Evolutionary conservation across 345 rosid genomes (phyloP).

Genomic region (Salix dunnii): DNA sequence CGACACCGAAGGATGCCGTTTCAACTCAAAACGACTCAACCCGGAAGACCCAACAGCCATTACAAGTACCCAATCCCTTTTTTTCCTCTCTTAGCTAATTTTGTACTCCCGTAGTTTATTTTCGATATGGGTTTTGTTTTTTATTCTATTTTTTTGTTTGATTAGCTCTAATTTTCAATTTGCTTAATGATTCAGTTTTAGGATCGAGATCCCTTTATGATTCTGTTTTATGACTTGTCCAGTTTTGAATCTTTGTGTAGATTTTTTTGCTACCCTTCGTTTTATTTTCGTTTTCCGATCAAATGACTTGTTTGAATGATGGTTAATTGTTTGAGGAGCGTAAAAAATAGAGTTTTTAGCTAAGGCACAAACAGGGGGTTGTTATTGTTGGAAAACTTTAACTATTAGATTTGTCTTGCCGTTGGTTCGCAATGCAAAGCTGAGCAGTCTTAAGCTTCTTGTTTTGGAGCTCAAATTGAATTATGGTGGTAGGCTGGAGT

Average conservation of each 20-base stretch:
- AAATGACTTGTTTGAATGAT: not conserved
- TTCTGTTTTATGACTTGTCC: not conserved
- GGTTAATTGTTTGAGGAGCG: not conserved
- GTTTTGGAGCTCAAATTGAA: not conserved
- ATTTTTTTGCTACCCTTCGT: not conserved
- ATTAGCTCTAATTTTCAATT: not conserved
- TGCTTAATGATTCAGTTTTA: not conserved
- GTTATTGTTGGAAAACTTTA: not conserved
- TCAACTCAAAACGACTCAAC: constrained; percentile 23
- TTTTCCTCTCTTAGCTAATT: not conserved
- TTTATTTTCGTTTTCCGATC: not conserved
- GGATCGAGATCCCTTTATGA: not conserved
- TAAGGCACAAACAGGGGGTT: not conserved
- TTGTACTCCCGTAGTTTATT: not conserved
- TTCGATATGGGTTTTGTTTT: not conserved
- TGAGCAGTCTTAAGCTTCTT: not conserved
- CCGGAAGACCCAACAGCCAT: constrained; percentile 28
- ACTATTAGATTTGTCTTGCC: not conserved
- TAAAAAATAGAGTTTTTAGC: not conserved
- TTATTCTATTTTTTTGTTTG: not conserved
- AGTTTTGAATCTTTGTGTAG: not conserved
- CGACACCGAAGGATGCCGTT: constrained; percentile 14
- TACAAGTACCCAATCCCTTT: constrained; percentile 28
- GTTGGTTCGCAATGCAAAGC: not conserved
- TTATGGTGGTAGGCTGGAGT: not conserved